Conservation (phyloP, 78 protist genomes). For the Dictyostelium capitatum region DNA sequence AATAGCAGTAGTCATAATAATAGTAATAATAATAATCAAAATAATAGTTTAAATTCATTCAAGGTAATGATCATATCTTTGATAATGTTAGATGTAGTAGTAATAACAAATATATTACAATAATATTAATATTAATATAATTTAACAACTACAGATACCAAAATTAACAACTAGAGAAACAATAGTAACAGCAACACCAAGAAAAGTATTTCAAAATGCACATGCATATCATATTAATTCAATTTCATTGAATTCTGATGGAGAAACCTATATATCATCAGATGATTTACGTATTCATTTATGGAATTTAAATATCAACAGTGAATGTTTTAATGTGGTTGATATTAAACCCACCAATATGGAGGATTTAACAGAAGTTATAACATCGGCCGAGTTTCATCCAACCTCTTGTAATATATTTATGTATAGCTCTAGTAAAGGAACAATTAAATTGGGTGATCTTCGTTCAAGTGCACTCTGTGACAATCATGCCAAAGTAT, state of each 20-base stretch:
- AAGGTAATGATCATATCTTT: constrained; percentile 28
- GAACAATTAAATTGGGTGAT: constrained; percentile 89
- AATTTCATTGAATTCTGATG: constrained; percentile 86
- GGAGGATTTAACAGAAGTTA: constrained; percentile 99
- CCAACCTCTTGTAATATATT: constrained; percentile 92
- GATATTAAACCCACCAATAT: constrained; percentile 98
- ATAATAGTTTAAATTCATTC: constrained; percentile 39
- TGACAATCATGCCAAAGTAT: constrained; percentile 88
- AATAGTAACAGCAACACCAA: constrained; percentile 77
- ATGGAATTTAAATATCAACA: constrained; percentile 93
- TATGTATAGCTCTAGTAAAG: constrained; percentile 92
- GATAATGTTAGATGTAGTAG: neutral
- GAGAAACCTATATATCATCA: constrained; percentile 82
- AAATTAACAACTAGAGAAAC: constrained; percentile 69
- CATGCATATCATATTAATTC: constrained; percentile 99
- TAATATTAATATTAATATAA: neutral
- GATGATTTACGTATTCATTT: constrained; percentile 99
- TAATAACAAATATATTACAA: neutral
- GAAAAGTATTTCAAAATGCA: constrained; percentile 94
- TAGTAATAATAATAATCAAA: constrained; percentile 29
- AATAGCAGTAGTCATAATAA: constrained; percentile 25
- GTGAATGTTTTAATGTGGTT: constrained; percentile 93
- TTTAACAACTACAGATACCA: constrained; percentile 49
- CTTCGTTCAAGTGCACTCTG: constrained; percentile 91
- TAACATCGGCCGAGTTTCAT: constrained; percentile 97